A percentile compares a stretch with the other conserved stretches of the same genome.
Evolutionary conservation across 2,329 filamentous ascomycete species (phyloP).

Genomic region (Rhinocladiella mackenziei): DNA sequence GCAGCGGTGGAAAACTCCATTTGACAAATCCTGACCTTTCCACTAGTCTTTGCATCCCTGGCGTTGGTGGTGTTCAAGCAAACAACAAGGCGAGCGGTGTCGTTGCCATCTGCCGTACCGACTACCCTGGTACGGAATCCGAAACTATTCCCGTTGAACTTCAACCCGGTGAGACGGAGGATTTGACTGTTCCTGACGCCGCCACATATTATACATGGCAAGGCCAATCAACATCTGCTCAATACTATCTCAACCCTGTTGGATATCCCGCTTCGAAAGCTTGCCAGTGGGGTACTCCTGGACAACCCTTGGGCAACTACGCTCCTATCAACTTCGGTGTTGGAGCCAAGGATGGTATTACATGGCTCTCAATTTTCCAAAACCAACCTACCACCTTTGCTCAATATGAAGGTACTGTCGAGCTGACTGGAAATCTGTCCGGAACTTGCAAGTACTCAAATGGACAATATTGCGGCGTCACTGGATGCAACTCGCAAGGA

Average conservation of each 20-base stretch:
- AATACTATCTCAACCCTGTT: constrained; percentile 93
- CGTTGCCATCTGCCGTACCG: constrained; percentile 83
- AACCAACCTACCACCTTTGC: constrained; percentile 72
- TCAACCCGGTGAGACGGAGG: constrained; percentile 54
- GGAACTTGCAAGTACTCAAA: constrained; percentile 63
- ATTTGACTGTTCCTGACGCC: constrained; percentile 72
- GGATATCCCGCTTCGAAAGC: constrained; percentile 63
- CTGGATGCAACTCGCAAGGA: constrained; percentile 54
- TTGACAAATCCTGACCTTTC: constrained; percentile 65
- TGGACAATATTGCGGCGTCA: constrained; percentile 57
- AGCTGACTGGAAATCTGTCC: constrained; percentile 64
- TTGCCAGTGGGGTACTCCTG: constrained; percentile 71
- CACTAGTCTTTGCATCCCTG: constrained; percentile 69
- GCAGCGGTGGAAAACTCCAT: constrained; percentile 67
- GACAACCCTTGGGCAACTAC: constrained; percentile 67
- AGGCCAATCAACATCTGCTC: constrained; percentile 71
- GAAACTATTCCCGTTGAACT: constrained; percentile 76
- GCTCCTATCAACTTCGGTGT: constrained; percentile 82
- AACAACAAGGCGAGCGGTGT: constrained; percentile 66
- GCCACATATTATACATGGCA: constrained; percentile 73
- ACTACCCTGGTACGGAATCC: constrained; percentile 82
- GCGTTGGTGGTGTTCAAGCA: constrained; percentile 66
- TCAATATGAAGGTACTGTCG: constrained; percentile 72
- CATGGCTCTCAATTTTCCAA: constrained; percentile 78
- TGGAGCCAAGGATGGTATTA: constrained; percentile 61